These are phyloP conservation scores for Coemansia sp. DNA, from an alignment of 192 early-diverging fungal genomes.

Conservation along the genomic window DNA sequence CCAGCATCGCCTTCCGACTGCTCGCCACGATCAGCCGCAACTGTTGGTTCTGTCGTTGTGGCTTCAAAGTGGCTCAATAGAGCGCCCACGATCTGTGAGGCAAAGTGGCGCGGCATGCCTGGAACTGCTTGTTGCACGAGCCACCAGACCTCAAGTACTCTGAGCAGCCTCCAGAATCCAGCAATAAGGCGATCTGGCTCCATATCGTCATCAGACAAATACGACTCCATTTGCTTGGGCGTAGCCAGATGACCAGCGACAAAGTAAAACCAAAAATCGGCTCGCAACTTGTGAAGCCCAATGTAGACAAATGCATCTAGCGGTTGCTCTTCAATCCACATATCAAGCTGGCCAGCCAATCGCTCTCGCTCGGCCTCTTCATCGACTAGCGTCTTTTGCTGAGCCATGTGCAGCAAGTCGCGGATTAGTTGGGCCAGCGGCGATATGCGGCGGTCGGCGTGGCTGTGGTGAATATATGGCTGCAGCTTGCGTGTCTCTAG, in stretches of 20 bases:
- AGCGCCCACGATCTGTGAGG: slow-evolving; percentile 27
- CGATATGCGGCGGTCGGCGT: slow-evolving; percentile 8
- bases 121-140: slow-evolving; percentile 45
- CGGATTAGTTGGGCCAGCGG: slow-evolving; percentile 40
- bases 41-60: background rate
- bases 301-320: slow-evolving; percentile 52
- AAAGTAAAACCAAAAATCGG: slow-evolving; percentile 50
- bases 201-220: slow-evolving; percentile 22
- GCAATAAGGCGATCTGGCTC: slow-evolving; percentile 26
- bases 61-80: slow-evolving; percentile 30
- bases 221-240: slow-evolving; percentile 41
- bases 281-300: slow-evolving; percentile 45
- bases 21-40: background rate
- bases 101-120: slow-evolving; percentile 37
- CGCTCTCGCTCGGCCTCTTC: slow-evolving; percentile 36
- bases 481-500: slow-evolving; percentile 50
- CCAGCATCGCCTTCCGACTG: background rate
- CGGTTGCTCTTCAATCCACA: slow-evolving; percentile 54
- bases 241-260: slow-evolving; percentile 39
- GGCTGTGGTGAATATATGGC: slow-evolving; percentile 36
- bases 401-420: slow-evolving; percentile 34
- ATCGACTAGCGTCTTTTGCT: slow-evolving; percentile 26
- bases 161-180: slow-evolving; percentile 35
- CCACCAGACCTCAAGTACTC: slow-evolving; percentile 47
- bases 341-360: slow-evolving; percentile 39